Evolutionary conservation across 108 stramenopile genomes (phyloP).

Genomic region (Cyclostephanos tholiformis): DNA sequence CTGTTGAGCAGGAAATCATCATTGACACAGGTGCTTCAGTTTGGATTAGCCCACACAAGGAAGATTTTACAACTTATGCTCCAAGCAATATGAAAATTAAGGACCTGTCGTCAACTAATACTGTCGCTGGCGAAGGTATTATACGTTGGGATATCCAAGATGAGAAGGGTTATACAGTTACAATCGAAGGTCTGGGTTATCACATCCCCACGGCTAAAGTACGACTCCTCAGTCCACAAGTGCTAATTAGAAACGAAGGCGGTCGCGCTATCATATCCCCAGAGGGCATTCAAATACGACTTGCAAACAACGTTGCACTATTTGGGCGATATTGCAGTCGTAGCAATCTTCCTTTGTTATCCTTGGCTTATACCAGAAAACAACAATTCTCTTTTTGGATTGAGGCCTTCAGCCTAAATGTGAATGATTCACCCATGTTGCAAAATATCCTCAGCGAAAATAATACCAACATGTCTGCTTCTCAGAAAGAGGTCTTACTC

Average conservation of each 20-base stretch:
- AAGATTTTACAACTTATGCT: slow-evolving; percentile 14
- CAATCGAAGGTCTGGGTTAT: neutral
- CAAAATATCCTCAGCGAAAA: no score
- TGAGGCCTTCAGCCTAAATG: no score
- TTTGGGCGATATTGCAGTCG: neutral
- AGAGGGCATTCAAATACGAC: neutral
- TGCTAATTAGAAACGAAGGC: neutral
- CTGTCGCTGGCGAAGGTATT: slow-evolving; percentile 8
- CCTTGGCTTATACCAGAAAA: no score
- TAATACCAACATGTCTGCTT: no score
- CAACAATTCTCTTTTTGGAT: no score
- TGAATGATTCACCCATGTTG: no score
- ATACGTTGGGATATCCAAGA: slow-evolving; percentile 3
- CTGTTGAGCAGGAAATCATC: neutral
- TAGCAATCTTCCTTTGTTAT: no score
- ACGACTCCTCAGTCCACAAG: slow-evolving; percentile 16
- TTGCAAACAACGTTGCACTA: neutral
- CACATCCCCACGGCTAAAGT: slow-evolving; percentile 10
- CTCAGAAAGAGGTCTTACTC: no score
- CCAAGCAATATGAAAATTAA: slow-evolving; percentile 11
- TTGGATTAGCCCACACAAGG: slow-evolving; percentile 14
- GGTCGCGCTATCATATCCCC: neutral
- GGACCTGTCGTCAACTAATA: slow-evolving; percentile 8
- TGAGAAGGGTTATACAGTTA: neutral
- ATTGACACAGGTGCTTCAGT: neutral